phyloP scores from a whole-genome alignment of 805 yeast species.

The Ogataea methanolica region DNA sequence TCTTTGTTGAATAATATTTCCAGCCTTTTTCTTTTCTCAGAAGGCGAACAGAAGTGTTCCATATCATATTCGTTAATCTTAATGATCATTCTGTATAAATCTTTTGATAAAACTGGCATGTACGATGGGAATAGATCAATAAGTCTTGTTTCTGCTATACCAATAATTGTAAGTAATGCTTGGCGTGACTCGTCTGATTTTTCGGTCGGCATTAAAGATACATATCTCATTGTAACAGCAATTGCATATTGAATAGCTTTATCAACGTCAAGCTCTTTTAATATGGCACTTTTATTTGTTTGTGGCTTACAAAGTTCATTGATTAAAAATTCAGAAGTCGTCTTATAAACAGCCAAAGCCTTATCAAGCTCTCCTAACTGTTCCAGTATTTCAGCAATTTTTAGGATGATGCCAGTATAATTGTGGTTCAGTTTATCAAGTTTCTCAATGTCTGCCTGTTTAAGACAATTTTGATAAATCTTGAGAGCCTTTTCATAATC shows the following conservation, averaged over 20 bases:
- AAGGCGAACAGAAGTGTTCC: too few species aligned
- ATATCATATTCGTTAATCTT: too few species aligned
- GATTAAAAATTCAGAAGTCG: conserved; percentile 12
- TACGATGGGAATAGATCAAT: conserved; percentile 24
- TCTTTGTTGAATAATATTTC: neutral
- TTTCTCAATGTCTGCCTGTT: conserved; percentile 44
- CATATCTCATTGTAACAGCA: conserved; percentile 20
- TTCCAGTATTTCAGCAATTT: conserved; percentile 81
- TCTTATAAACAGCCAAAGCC: conserved; percentile 23
- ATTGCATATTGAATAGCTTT: conserved; percentile 18
- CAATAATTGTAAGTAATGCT: conserved; percentile 17
- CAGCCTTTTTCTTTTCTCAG: too few species aligned
- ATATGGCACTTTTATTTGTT: too few species aligned
- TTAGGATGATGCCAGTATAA: conserved; percentile 81
- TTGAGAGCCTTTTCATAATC: conserved; percentile 60
- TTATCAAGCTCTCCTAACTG: conserved; percentile 20
- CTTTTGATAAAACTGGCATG: conserved; percentile 15
- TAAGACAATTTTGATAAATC: conserved; percentile 65
- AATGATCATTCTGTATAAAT: neutral
- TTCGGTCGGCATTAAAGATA: conserved; percentile 18
- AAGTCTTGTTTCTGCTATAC: conserved; percentile 21
- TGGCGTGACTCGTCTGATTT: conserved; percentile 18
- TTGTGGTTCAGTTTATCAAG: conserved; percentile 46
- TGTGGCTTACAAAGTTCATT: conserved; percentile 4
- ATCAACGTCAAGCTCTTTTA: neutral